Evolutionary conservation across 331 rosid species (phyloP).

Genomic region (Erythrophleum ivorense): DNA sequence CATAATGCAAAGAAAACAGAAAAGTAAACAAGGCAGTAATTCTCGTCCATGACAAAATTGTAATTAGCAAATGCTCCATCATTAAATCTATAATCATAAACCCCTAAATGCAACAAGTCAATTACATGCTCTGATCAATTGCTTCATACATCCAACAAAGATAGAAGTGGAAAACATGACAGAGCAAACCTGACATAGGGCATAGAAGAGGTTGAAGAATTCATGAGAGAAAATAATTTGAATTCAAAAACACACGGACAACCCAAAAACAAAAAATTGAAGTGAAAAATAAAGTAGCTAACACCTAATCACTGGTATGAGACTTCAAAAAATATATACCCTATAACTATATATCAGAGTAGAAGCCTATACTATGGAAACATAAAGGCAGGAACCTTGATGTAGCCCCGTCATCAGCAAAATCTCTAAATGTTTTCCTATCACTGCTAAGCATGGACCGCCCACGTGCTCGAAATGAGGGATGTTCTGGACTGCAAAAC

Average conservation of each 20-base stretch:
- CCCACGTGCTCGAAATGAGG: constrained; percentile 85
- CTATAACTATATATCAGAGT: constrained; percentile 22
- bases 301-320: constrained; percentile 7
- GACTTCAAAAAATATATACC: constrained; percentile 9
- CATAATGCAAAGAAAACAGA: constrained; percentile 6
- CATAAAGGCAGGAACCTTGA: constrained; percentile 73
- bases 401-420: constrained; percentile 81
- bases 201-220: background rate
- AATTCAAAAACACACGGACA: background rate
- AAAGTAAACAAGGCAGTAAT: background rate
- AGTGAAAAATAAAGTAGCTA: background rate
- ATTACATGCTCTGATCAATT: background rate
- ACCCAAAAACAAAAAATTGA: background rate
- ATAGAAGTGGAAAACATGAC: background rate
- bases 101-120: background rate
- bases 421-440: constrained; percentile 78
- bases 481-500: constrained; percentile 96
- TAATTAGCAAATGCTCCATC: constrained; percentile 4
- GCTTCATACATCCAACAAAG: constrained; percentile 1
- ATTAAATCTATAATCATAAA: constrained; percentile 17
- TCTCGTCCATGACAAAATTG: background rate
- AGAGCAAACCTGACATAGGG: background rate
- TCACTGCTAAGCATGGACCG: constrained; percentile 97
- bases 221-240: background rate
- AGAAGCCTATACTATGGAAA: constrained; percentile 35